Evolutionary conservation across 2,329 filamentous ascomycete species (phyloP).

Genomic region (Scytalidium lignicola): DNA sequence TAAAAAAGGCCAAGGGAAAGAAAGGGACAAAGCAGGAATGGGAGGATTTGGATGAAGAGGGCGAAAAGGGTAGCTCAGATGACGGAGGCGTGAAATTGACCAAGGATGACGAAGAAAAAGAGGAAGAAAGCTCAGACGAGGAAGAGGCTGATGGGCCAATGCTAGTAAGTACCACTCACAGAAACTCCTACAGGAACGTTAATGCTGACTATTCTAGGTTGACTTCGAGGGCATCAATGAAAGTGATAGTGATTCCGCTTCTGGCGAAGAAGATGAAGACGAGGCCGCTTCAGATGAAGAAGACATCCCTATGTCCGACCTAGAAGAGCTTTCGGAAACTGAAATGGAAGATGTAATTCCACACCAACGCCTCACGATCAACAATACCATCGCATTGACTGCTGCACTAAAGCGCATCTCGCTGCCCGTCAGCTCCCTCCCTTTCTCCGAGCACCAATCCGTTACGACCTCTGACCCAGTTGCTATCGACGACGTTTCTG

Average conservation of each 20-base stretch:
- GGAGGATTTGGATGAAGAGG: slow-evolving; percentile 34
- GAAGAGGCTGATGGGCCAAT: slow-evolving; percentile 27
- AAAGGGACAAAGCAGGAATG: slow-evolving; percentile 32
- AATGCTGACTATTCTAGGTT: slow-evolving; percentile 32
- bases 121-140: slow-evolving; percentile 33
- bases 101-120: slow-evolving; percentile 24
- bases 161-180: slow-evolving; percentile 11
- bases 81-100: neutral
- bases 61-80: slow-evolving; percentile 25
- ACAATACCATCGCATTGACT: slow-evolving; percentile 86
- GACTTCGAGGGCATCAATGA: slow-evolving; percentile 54
- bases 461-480: slow-evolving; percentile 65
- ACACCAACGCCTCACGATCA: slow-evolving; percentile 91
- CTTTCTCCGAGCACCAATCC: slow-evolving; percentile 80
- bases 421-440: slow-evolving; percentile 60
- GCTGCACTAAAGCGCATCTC: slow-evolving; percentile 75
- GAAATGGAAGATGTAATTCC: slow-evolving; percentile 84
- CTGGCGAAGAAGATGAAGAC: slow-evolving; percentile 43
- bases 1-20: slow-evolving; percentile 44
- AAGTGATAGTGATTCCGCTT: slow-evolving; percentile 51
- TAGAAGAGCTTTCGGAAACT: slow-evolving; percentile 70
- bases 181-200: slow-evolving; percentile 4
- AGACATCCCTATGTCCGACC: slow-evolving; percentile 84
- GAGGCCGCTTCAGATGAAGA: slow-evolving; percentile 67
- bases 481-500: slow-evolving; percentile 75